These are phyloP conservation scores for Yamadazyma blattariae DNA, from an alignment of 1,139 yeast genomes.

Conservation along the genomic window DNA sequence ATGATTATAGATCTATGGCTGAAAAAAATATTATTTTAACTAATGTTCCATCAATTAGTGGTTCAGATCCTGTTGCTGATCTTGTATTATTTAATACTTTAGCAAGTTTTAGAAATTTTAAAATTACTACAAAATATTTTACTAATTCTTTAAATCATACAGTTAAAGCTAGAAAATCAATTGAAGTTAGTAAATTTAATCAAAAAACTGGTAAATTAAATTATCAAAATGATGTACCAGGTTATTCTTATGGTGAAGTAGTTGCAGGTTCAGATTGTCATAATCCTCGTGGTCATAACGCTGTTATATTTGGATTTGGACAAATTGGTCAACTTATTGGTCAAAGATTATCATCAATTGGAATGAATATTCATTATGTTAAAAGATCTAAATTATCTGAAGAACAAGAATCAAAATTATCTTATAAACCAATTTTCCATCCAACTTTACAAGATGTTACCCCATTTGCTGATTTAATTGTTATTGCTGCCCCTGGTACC, in stretches of 20 bases:
- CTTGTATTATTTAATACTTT: constrained; percentile 60
- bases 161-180: constrained; percentile 32
- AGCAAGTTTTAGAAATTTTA: constrained; percentile 60
- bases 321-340: constrained; percentile 70
- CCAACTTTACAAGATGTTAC: constrained; percentile 30
- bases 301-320: constrained; percentile 76
- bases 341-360: constrained; percentile 50
- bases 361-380: constrained; percentile 65
- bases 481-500: constrained; percentile 68
- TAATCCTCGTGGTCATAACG: constrained; percentile 59
- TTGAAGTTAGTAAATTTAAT: constrained; percentile 37
- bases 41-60: constrained; percentile 61
- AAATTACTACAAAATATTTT: constrained; percentile 45
- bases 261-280: constrained; percentile 32
- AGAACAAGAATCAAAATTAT: constrained; percentile 34
- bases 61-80: constrained; percentile 78
- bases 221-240: constrained; percentile 20
- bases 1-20: constrained; percentile 42
- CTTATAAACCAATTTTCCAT: constrained; percentile 47
- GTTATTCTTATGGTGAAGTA: constrained; percentile 48
- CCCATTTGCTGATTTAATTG: constrained; percentile 54
- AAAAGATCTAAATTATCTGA: constrained; percentile 50
- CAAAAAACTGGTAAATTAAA: constrained; percentile 32
- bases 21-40: constrained; percentile 53
- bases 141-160: constrained; percentile 33